Conservation (phyloP, 495 filamentous ascomycete species). For the Xylaria longipes region DNA sequence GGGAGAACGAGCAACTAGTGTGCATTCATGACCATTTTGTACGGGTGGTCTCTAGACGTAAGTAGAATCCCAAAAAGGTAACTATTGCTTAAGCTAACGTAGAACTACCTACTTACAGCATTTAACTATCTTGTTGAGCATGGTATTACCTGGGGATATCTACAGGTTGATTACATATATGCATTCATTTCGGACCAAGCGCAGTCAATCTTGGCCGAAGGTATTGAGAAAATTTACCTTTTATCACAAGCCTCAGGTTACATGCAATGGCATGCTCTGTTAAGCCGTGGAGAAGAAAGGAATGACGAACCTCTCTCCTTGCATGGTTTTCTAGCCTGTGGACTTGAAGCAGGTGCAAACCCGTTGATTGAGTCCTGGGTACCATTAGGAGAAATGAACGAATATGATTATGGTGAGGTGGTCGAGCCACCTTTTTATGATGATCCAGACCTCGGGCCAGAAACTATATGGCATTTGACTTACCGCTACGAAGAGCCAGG, state of each 20-base stretch:
- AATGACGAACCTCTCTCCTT: not conserved
- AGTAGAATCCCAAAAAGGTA: not conserved
- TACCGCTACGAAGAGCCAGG: not conserved
- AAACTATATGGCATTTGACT: not conserved
- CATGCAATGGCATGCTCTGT: slow-evolving; percentile 7
- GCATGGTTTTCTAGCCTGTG: not conserved
- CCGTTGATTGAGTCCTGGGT: not conserved
- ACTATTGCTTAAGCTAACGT: not conserved
- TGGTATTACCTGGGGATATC: not conserved
- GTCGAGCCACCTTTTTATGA: not conserved
- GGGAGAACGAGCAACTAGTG: slow-evolving; percentile 16
- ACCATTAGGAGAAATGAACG: not conserved
- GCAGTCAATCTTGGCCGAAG: not conserved
- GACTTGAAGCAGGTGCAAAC: not conserved
- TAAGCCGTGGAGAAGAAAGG: not conserved
- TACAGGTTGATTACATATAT: not conserved
- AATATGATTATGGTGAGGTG: not conserved
- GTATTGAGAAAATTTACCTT: slow-evolving; percentile 1
- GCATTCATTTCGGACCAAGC: not conserved
- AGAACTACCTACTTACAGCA: not conserved
- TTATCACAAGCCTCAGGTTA: slow-evolving; percentile 7
- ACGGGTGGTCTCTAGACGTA: slow-evolving; percentile 14
- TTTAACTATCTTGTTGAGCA: slow-evolving; percentile 20
- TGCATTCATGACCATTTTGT: slow-evolving; percentile 19
- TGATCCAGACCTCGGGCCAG: slow-evolving; percentile 10